phyloP scores from a whole-genome alignment of 192 early-diverging fungal genomes.

The Coemansia sp. region DNA sequence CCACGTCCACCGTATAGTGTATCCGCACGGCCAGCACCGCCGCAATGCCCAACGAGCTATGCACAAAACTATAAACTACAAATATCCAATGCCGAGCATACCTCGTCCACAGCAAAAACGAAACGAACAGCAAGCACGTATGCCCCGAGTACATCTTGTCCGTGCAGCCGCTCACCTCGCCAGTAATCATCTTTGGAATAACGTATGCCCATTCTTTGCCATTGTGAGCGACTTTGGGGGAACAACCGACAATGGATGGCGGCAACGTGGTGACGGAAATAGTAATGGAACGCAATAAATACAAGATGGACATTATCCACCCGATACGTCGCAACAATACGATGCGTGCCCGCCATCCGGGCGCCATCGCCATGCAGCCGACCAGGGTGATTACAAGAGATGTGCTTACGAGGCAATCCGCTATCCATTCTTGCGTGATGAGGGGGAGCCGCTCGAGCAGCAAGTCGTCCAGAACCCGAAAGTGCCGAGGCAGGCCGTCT shows the following conservation, averaged over 20 bases:
- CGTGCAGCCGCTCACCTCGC: conserved; percentile 51
- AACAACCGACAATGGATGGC: conserved; percentile 28
- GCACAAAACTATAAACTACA: conserved; percentile 39
- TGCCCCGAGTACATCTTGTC: conserved; percentile 65
- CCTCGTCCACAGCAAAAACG: conserved; percentile 54
- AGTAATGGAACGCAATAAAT: conserved; percentile 55
- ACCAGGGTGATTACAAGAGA: conserved; percentile 12
- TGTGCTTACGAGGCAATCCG: conserved; percentile 24
- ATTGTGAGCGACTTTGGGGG: conserved; percentile 12
- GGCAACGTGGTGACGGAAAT: conserved; percentile 60
- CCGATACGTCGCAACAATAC: conserved; percentile 52
- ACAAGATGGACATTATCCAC: conserved; percentile 56
- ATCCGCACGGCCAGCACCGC: conserved; percentile 54
- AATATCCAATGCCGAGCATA: conserved; percentile 52
- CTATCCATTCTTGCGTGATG: conserved; percentile 13
- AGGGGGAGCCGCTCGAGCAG: conserved; percentile 20
- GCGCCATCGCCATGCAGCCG: conserved; percentile 23
- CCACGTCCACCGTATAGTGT: conserved; percentile 61
- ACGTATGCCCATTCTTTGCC: conserved; percentile 9
- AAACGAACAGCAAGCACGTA: conserved; percentile 51
- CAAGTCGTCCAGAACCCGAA: conserved; percentile 21
- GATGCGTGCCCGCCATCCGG: conserved; percentile 39
- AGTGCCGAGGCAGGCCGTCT: neutral
- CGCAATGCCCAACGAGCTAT: conserved; percentile 43
- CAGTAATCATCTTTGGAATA: conserved; percentile 31